Conservation (phyloP, 352 stramenopile species). For the Nothophytophthora sp. region DNA sequence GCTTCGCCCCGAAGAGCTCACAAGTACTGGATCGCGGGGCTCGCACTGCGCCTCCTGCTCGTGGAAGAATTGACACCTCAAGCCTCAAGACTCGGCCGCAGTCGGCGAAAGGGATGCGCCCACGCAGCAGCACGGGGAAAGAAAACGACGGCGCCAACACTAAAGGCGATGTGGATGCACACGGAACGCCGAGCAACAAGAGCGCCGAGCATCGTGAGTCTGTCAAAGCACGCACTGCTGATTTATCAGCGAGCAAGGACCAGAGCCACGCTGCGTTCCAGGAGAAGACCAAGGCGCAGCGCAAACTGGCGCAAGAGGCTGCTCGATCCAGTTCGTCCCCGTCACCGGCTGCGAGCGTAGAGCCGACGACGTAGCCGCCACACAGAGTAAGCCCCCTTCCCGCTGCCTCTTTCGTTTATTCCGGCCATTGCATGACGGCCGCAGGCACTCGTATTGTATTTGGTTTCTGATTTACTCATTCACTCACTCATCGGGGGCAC, state of each 20-base stretch:
- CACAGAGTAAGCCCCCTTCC: conserved; percentile 2
- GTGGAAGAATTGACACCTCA: conserved; percentile 2
- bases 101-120: conserved; percentile 12
- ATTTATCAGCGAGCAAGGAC: conserved; percentile 25
- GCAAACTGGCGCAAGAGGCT: conserved; percentile 7
- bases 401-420: conserved; percentile 21
- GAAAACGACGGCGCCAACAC: conserved; percentile 26
- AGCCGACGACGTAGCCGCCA: conserved; percentile 10
- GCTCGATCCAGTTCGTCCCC: not conserved
- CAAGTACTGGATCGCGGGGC: conserved; percentile 13
- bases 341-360: not conserved
- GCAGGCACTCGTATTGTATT: conserved; percentile 10
- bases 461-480: conserved; percentile 4
- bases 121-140: conserved; percentile 23
- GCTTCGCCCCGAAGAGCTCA: conserved; percentile 57
- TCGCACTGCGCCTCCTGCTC: conserved; percentile 13
- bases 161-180: conserved; percentile 15
- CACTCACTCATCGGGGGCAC: too few species aligned
- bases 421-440: conserved; percentile 23
- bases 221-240: conserved; percentile 24
- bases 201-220: conserved; percentile 13
- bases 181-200: conserved; percentile 24
- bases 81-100: conserved; percentile 22
- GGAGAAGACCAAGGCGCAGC: conserved; percentile 40
- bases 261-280: conserved; percentile 37